phyloP scores from a whole-genome alignment of 371 early-diverging fungal species.

The Lichtheimia hyalospora region DNA sequence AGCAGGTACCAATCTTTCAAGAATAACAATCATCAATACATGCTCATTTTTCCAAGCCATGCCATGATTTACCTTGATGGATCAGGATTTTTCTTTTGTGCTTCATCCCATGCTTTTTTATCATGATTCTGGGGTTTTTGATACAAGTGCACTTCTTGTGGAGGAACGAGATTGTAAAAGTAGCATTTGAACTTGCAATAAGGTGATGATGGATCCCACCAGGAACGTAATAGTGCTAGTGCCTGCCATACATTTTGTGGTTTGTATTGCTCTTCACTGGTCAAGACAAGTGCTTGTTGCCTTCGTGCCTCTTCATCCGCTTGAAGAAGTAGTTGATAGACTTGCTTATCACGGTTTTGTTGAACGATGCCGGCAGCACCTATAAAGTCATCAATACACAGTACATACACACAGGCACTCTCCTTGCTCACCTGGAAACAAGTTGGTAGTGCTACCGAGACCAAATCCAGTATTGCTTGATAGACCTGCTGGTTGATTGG shows the following conservation, averaged over 20 bases:
- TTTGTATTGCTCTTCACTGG: slow-evolving; percentile 20
- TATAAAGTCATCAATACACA: too few species aligned
- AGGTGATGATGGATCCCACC: slow-evolving; percentile 82
- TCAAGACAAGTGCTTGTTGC: slow-evolving; percentile 29
- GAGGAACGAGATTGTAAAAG: slow-evolving; percentile 88
- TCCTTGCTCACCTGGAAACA: background rate
- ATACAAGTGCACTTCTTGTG: slow-evolving; percentile 77
- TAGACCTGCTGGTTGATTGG: too few species aligned
- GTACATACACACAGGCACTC: too few species aligned
- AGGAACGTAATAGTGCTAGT: slow-evolving; percentile 61
- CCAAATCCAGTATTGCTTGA: slow-evolving; percentile 11
- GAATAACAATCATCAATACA: background rate
- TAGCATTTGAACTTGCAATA: slow-evolving; percentile 85
- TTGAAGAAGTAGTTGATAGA: slow-evolving; percentile 30
- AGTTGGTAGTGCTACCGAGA: slow-evolving; percentile 10
- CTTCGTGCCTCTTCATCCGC: slow-evolving; percentile 37
- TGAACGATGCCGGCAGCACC: slow-evolving; percentile 14
- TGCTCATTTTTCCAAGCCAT: background rate
- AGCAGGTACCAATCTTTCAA: slow-evolving; percentile 68
- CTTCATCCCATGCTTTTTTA: slow-evolving; percentile 77
- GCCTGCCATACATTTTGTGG: slow-evolving; percentile 57
- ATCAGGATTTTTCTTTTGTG: slow-evolving; percentile 83
- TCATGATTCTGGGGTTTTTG: slow-evolving; percentile 74
- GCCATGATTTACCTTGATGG: slow-evolving; percentile 58
- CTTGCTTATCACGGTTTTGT: slow-evolving; percentile 29